Base-by-base conservation (phyloP, 73 alveolate species). In the Uronychia binucleata region DNA sequence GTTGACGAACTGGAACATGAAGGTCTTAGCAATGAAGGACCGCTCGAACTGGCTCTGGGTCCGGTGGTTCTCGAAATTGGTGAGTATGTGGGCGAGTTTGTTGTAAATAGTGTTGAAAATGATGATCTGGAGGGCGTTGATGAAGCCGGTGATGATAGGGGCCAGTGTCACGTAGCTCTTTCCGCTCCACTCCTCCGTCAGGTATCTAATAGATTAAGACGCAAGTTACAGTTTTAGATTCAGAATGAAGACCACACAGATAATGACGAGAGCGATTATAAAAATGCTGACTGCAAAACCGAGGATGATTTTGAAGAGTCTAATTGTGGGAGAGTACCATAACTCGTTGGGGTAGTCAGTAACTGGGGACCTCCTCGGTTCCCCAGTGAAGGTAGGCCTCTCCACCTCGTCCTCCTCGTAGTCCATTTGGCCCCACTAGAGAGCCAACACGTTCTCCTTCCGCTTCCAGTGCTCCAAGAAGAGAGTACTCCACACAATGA, bases 391-490 rank as follows among this genome's bases (percentile, higher is more conserved):
- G 11, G 85, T 78, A 0, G 92, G 92, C 31, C 93, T 76, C 57
- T 85, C 95, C 28, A 84, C 90, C 58, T 92, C 95, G 78, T 79
- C 93, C 34, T 91, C 92, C 80, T 90, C 90, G 81, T 77, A 92
- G 35, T 90, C 88, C 34, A 83, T 59, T 90, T 92, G 87, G n/a
- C 97, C 97, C 94, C 90, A 92, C 30, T 77, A 30, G 1, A 92
- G 88, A 34, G 95, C 67, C 58, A 88, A 86, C 27, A 31, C 19
- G 0, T 74, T 88, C 59, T 92, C 87, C 28, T 81, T 79, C 35
- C 93, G 35, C 58, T 92, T 92, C 97, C 97, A 92, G 57, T 59
- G 46, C 75, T 92, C 97, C 33, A 84, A 82, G 79, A 92, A 92
- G 14, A 87, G 57, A 25, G 92, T 76, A 34, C 85, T 57, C 97